Evolutionary conservation across 306 rosid species (phyloP), one percentile per base, ranked within the genome.

Genomic region (Vigna reflexopilosa): DNA sequence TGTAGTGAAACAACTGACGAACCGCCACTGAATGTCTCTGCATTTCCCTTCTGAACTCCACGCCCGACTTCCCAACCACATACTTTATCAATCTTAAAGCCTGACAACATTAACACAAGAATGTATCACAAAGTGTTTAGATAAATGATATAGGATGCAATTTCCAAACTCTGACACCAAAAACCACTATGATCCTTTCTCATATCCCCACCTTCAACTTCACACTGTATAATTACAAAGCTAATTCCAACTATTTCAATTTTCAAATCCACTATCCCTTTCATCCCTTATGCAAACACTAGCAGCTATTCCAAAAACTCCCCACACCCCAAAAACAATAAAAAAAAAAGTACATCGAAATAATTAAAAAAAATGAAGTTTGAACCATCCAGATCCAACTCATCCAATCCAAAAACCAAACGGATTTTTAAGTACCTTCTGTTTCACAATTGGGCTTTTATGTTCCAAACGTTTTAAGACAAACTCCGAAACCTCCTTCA

Each of bases 41-140:
- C 96, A 96, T 91, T 87, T 96, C 99, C 85, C 97, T 96, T 87
- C 96, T 86, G 83, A 96, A 96, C 87, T 96, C 99, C 51, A 85
- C 93, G 80, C 99, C 99, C 64, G 99, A 93, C 84, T 96, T 96
- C 34, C 89, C 98, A 84, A 96, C 93, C 1, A 83, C 73, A 72
- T 96, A 96, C 81, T 93, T 96, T 55, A 93, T 96, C 93, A 96
- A 90, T 77, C 99, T 90, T 44, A 96, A 82, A 76, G 97, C 94
- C 98, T 96, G 91, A 73, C 65, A 77, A 67, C 74, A 82, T 22
- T 48, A 24, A 75, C 34, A 72, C 5, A 9, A 70, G 15, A 73
- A 76, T 57, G 14, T 49, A 16, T 8, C 67, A 47, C 36, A 82
- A 40, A 7, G 16, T 28, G 63, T 7, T 69, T 72, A 75, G 66